A percentile compares a stretch with the other conserved stretches of the same genome.
Evolutionary conservation across 148 eudicot genomes (phyloP).

Genomic region (Nyssa sinensis): DNA sequence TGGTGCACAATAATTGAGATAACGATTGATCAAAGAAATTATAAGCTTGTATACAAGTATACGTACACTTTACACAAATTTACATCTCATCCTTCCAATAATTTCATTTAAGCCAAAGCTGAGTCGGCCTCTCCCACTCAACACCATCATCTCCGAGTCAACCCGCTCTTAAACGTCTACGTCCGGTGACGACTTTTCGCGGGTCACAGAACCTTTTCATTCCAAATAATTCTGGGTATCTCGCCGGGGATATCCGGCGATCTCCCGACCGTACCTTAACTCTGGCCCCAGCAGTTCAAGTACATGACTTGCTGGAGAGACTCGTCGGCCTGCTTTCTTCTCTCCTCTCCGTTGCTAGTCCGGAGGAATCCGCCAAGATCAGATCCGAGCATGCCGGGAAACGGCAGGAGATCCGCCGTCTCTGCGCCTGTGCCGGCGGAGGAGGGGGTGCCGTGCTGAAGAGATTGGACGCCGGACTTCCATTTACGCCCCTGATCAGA

Average conservation of each 20-base stretch:
- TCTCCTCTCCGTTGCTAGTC: background rate
- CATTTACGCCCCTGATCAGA: constrained; percentile 43
- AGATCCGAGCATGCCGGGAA: background rate
- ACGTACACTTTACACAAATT: too few species aligned
- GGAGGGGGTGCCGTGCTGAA: constrained; percentile 21
- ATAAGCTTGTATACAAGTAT: too few species aligned
- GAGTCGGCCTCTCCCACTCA: background rate
- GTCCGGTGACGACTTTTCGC: background rate
- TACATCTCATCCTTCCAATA: too few species aligned
- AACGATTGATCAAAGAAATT: too few species aligned
- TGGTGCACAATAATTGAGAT: too few species aligned
- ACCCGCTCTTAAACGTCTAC: background rate
- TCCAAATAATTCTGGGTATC: background rate
- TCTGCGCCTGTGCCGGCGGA: background rate
- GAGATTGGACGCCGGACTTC: constrained; percentile 39
- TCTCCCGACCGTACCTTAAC: constrained; percentile 6
- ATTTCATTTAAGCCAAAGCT: background rate
- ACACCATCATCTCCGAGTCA: background rate
- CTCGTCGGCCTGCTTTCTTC: constrained; percentile 18
- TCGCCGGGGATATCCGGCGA: background rate
- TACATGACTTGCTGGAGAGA: constrained; percentile 43
- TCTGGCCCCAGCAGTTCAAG: constrained; percentile 47
- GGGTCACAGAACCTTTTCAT: background rate
- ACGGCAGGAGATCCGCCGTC: constrained; percentile 8
- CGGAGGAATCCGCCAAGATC: background rate